Conservation (phyloP, 78 protist species). For the Speleostelium caveatum region DNA sequence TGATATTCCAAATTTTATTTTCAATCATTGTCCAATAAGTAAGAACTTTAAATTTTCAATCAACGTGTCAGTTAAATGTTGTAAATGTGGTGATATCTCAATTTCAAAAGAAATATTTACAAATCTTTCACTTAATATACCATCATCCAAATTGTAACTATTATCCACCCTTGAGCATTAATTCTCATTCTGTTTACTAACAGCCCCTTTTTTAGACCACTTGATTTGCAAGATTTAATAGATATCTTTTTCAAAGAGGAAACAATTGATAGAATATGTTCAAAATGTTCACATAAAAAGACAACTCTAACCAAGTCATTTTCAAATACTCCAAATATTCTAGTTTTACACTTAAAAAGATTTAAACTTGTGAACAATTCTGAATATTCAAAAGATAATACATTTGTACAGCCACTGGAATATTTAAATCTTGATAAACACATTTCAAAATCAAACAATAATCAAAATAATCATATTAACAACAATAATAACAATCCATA, state of each 20-base stretch:
- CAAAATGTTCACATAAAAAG: slow-evolving; percentile 25
- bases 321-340: slow-evolving; percentile 8
- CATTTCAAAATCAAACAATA: not conserved
- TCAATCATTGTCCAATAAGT: slow-evolving; percentile 38
- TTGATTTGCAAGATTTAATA: slow-evolving; percentile 8
- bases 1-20: not conserved
- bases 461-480: not conserved
- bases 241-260: slow-evolving; percentile 62
- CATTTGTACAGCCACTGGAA: not conserved
- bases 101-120: slow-evolving; percentile 21
- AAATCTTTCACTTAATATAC: slow-evolving; percentile 47
- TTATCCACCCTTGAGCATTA: not conserved
- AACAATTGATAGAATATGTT: slow-evolving; percentile 58
- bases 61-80: slow-evolving; percentile 6
- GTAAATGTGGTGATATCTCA: slow-evolving; percentile 29
- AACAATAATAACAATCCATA: slow-evolving; percentile 9
- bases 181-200: not conserved
- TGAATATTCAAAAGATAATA: slow-evolving; percentile 3
- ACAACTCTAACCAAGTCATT: slow-evolving; percentile 17
- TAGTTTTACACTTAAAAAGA: slow-evolving; percentile 52
- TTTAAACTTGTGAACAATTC: not conserved
- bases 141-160: not conserved
- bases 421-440: not conserved
- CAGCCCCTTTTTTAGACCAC: not conserved
- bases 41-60: slow-evolving; percentile 40